Evolutionary conservation across 805 yeast species (phyloP).

Genomic region (Candida dajiaensis): DNA sequence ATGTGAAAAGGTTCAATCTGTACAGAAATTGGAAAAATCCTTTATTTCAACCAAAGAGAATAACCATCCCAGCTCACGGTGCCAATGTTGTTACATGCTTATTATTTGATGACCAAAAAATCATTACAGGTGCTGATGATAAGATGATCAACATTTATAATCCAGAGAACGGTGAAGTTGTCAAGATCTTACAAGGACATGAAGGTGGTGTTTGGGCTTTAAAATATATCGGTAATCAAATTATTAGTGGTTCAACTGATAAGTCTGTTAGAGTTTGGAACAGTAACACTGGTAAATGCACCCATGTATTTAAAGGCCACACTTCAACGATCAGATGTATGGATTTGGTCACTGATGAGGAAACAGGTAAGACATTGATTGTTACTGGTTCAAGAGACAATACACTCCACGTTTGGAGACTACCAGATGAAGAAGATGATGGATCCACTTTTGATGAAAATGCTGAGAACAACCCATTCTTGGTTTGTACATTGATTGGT

Average conservation of each 20-base stretch:
- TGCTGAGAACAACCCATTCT: slow-evolving; percentile 46
- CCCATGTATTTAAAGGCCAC: slow-evolving; percentile 89
- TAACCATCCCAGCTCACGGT: slow-evolving; percentile 65
- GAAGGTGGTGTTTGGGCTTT: slow-evolving; percentile 99
- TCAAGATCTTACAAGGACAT: slow-evolving; percentile 71
- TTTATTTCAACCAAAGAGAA: slow-evolving; percentile 56
- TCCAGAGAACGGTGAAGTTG: slow-evolving; percentile 61
- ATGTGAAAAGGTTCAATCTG: slow-evolving; percentile 20
- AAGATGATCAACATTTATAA: slow-evolving; percentile 75
- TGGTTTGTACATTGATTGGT: slow-evolving; percentile 64
- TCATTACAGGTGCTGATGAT: slow-evolving; percentile 92
- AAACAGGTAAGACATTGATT: slow-evolving; percentile 60
- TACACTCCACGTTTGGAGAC: slow-evolving; percentile 75
- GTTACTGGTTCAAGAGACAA: slow-evolving; percentile 88
- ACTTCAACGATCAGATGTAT: slow-evolving; percentile 90
- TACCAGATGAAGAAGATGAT: slow-evolving; percentile 44
- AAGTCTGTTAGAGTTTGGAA: slow-evolving; percentile 94
- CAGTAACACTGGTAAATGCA: slow-evolving; percentile 74
- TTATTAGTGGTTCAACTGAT: slow-evolving; percentile 94
- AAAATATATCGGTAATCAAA: slow-evolving; percentile 73
- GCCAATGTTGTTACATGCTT: slow-evolving; percentile 88
- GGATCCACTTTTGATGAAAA: slow-evolving; percentile 28
- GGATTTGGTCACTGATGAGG: slow-evolving; percentile 69
- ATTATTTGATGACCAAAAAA: slow-evolving; percentile 85
- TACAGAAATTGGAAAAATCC: slow-evolving; percentile 77